A percentile compares a stretch with the other conserved stretches of the same genome.
These are phyloP conservation scores for Talaromyces trachyspermus DNA, from an alignment of 495 filamentous ascomycete species.

Conservation along the genomic window DNA sequence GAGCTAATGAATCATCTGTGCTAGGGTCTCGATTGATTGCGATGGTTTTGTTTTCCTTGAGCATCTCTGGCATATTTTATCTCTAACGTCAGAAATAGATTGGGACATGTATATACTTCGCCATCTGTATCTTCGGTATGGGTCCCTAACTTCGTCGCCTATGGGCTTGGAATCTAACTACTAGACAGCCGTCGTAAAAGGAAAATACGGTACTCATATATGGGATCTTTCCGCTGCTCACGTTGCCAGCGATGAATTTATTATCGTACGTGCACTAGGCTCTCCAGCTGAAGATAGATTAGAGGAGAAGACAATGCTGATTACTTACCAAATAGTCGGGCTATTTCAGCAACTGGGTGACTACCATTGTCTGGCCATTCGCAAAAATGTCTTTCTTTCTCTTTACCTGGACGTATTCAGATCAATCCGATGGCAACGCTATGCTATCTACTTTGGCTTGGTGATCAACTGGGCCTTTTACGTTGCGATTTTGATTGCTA, in stretches of 20 bases:
- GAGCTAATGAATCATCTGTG: background rate
- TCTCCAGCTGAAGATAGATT: background rate
- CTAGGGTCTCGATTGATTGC: background rate
- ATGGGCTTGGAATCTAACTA: background rate
- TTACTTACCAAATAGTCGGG: background rate
- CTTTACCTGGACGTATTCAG: slow-evolving; percentile 8
- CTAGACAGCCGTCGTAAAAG: slow-evolving; percentile 3
- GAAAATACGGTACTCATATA: slow-evolving; percentile 7
- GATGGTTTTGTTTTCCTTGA: background rate
- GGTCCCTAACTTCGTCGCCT: background rate
- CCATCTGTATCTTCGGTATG: background rate
- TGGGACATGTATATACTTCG: background rate
- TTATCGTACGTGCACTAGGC: slow-evolving; percentile 7
- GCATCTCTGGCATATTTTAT: background rate
- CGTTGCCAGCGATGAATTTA: slow-evolving; percentile 4
- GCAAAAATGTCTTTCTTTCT: slow-evolving; percentile 11
- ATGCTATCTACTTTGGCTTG: slow-evolving; percentile 4
- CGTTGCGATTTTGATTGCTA: background rate
- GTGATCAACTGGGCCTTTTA: slow-evolving; percentile 4
- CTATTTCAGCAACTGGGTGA: slow-evolving; percentile 4
- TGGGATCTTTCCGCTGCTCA: slow-evolving; percentile 1
- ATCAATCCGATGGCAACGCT: slow-evolving; percentile 7
- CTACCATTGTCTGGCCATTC: background rate
- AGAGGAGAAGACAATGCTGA: background rate
- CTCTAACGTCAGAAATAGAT: background rate